Evolutionary conservation across 768 basidiomycete species (phyloP).

Genomic region (Podaxis sp.): DNA sequence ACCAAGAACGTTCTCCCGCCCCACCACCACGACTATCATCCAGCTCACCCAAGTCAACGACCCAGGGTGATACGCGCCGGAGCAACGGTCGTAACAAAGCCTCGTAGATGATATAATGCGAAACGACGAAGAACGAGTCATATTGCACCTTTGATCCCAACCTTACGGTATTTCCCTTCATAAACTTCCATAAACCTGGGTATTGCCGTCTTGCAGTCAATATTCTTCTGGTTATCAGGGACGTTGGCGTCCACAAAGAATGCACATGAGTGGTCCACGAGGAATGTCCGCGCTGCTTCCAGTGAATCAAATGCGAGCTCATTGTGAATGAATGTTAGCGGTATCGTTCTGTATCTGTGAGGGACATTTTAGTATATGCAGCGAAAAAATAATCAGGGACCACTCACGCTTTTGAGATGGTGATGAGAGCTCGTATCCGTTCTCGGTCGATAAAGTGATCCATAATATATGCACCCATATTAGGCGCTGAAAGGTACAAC

Average conservation of each 20-base stretch:
- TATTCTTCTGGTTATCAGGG: conserved; percentile 55
- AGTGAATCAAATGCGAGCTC: conserved; percentile 82
- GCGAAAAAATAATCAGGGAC: background rate
- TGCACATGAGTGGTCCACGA: conserved; percentile 63
- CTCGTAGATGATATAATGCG: no score
- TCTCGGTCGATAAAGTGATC: conserved; percentile 97
- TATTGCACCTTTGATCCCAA: conserved; percentile 91
- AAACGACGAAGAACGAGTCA: conserved; percentile 28
- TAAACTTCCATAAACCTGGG: conserved; percentile 55
- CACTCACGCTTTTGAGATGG: conserved; percentile 91
- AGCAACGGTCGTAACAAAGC: no score
- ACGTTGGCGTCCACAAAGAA: conserved; percentile 61
- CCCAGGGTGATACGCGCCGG: no score
- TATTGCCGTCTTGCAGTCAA: conserved; percentile 70
- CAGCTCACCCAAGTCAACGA: background rate
- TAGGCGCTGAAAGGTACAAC: conserved; percentile 77
- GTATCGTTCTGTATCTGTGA: conserved; percentile 72
- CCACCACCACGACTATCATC: background rate
- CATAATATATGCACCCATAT: conserved; percentile 99
- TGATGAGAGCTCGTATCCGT: conserved; percentile 77
- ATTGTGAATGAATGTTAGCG: conserved; percentile 70
- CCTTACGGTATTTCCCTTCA: conserved; percentile 80
- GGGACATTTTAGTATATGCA: conserved; percentile 6
- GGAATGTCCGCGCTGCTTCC: conserved; percentile 61
- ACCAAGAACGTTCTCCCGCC: background rate